These are phyloP conservation scores for Beta vulgaris DNA, from an alignment of 148 eudicot species.

Conservation along the genomic window DNA sequence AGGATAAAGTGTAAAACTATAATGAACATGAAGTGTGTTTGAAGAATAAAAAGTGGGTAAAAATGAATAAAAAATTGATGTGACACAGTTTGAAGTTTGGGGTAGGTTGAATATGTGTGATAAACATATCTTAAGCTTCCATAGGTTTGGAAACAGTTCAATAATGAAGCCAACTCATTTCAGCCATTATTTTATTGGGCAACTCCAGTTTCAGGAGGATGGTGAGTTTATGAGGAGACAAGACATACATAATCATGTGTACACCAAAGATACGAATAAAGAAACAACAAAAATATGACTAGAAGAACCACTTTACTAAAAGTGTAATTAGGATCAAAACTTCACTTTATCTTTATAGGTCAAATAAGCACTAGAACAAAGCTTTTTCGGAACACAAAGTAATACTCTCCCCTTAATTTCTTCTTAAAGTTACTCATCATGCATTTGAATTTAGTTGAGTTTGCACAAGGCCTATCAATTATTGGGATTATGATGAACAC, in stretches of 20 bases:
- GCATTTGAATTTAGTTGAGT: conserved; percentile 12
- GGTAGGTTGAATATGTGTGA: too few relatives aligned
- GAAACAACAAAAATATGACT: background rate
- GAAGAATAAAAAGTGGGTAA: too few relatives aligned
- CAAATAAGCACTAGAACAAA: conserved; percentile 13
- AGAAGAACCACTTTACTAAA: background rate
- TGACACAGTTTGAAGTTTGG: too few relatives aligned
- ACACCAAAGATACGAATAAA: background rate
- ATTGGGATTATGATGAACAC: conserved; percentile 16
- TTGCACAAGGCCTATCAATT: conserved; percentile 17
- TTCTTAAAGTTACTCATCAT: conserved; percentile 26
- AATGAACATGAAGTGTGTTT: too few relatives aligned
- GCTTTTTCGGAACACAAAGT: conserved; percentile 24
- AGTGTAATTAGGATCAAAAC: conserved; percentile 8
- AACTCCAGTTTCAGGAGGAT: background rate
- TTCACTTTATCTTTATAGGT: conserved; percentile 10
- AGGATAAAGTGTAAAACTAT: too few relatives aligned
- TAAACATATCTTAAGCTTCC: too few relatives aligned
- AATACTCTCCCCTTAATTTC: conserved; percentile 5
- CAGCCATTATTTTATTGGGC: background rate
- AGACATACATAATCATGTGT: background rate
- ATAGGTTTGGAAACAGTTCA: background rate
- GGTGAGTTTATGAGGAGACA: background rate
- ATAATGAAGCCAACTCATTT: background rate
- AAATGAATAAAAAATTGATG: too few relatives aligned